phyloP scores from a whole-genome alignment of 2,329 filamentous ascomycete species.

The Colletotrichum tropicale region DNA sequence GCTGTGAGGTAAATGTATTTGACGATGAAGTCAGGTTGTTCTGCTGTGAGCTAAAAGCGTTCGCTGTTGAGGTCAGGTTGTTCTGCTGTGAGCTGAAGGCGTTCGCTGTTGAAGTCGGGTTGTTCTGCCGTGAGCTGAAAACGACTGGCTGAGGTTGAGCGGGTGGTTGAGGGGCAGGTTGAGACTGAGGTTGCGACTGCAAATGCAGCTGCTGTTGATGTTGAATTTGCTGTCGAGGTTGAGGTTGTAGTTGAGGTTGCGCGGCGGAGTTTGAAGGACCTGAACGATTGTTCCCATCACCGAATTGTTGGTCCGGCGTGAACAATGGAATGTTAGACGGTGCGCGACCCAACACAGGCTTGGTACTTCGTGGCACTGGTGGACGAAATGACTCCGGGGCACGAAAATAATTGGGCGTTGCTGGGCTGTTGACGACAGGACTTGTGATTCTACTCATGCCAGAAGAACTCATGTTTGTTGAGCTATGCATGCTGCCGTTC shows the following conservation, averaged over 20 bases:
- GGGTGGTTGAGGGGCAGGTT: not conserved
- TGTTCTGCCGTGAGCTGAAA: not conserved
- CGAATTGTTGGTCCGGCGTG: constrained; percentile 14
- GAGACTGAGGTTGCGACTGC: not conserved
- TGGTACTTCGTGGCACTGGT: constrained; percentile 42
- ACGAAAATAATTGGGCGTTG: constrained; percentile 17
- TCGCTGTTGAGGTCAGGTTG: not conserved
- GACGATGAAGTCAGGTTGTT: not conserved
- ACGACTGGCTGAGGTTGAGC: not conserved
- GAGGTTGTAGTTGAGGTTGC: not conserved
- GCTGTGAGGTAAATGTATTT: not conserved
- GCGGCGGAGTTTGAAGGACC: not conserved
- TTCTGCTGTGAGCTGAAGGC: not conserved
- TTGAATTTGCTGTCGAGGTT: not conserved
- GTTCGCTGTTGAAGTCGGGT: not conserved
- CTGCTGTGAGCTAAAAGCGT: not conserved
- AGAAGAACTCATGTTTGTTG: constrained; percentile 22
- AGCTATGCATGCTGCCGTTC: constrained; percentile 17
- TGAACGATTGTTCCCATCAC: constrained; percentile 7
- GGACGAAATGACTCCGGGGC: constrained; percentile 25
- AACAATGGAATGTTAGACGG: constrained; percentile 22
- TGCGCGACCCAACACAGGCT: constrained; percentile 33
- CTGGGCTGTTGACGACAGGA: constrained; percentile 32
- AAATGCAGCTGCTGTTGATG: not conserved
- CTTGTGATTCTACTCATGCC: constrained; percentile 30